Percentiles rank a stretch among this genome's conserved stretches.
phyloP scores from a whole-genome alignment of 129 eudicot genomes.

The Chrysanthemum lavandulifolium region DNA sequence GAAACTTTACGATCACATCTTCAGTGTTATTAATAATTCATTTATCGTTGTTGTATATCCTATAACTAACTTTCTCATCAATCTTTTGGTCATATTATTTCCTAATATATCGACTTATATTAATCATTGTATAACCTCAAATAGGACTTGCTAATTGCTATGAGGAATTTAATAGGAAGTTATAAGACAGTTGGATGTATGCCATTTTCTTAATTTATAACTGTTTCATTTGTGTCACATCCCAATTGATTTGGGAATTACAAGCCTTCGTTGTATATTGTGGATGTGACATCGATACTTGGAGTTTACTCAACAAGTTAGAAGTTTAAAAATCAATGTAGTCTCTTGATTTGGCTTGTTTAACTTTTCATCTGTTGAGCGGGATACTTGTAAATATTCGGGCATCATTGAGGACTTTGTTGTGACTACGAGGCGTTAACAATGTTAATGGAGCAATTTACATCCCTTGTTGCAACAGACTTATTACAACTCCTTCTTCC shows the following conservation, averaged over 20 bases:
- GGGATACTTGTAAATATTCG: constrained; percentile 63
- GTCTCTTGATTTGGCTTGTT: constrained; percentile 25
- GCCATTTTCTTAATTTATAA: too few relatives aligned
- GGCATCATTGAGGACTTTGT: constrained; percentile 76
- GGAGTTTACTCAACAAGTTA: not conserved
- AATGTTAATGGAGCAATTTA: constrained; percentile 60
- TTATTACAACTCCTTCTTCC: constrained; percentile 78
- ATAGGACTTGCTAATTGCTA: not conserved
- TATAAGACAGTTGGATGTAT: not conserved
- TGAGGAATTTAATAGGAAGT: not conserved
- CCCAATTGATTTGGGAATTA: too few relatives aligned
- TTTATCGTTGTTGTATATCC: not conserved
- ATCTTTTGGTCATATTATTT: not conserved
- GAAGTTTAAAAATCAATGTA: not conserved
- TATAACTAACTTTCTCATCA: not conserved
- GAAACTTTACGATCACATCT: not conserved
- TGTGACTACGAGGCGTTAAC: constrained; percentile 82
- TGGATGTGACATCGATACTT: not conserved
- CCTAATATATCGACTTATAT: not conserved
- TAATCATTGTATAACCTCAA: too few relatives aligned
- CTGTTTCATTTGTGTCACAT: too few relatives aligned
- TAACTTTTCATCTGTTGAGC: constrained; percentile 27
- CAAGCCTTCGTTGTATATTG: too few relatives aligned
- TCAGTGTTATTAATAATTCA: not conserved
- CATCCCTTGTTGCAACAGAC: constrained; percentile 77